These are phyloP conservation scores for Craterostigma plantagineum DNA, from an alignment of 257 asterid species.

Conservation along the genomic window DNA sequence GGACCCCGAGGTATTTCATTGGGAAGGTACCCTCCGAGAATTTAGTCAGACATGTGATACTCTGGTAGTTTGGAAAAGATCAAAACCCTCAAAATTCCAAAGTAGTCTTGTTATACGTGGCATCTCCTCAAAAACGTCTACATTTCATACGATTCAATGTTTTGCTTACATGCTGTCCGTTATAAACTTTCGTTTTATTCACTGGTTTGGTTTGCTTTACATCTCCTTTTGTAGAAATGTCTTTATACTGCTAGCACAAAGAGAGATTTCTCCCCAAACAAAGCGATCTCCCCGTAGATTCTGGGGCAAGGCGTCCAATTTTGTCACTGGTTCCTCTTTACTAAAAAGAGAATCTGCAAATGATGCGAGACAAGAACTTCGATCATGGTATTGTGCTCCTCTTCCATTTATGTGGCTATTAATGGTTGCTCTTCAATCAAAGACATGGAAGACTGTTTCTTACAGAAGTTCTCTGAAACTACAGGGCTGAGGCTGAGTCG, in stretches of 20 bases:
- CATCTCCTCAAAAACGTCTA: too few relatives aligned
- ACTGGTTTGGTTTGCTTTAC: neutral
- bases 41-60: too few relatives aligned
- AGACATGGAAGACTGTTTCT: constrained; percentile 3
- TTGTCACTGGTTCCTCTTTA: constrained; percentile 23
- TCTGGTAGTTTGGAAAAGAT: too few relatives aligned
- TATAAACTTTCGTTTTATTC: too few relatives aligned
- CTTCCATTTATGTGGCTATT: neutral
- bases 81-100: too few relatives aligned
- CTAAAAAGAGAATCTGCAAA: constrained; percentile 30
- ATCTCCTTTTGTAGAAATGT: constrained; percentile 44
- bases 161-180: too few relatives aligned
- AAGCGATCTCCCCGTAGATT: constrained; percentile 51
- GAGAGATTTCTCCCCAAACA: constrained; percentile 74
- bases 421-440: neutral
- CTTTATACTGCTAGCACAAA: constrained; percentile 46
- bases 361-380: constrained; percentile 72
- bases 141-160: too few relatives aligned
- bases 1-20: too few relatives aligned
- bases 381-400: constrained; percentile 49
- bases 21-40: too few relatives aligned
- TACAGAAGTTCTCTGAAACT: constrained; percentile 7
- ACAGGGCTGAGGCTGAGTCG: constrained; percentile 90
- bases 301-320: constrained; percentile 44
- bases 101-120: too few relatives aligned